These are phyloP conservation scores for Craspedostauros australis DNA, from an alignment of 108 stramenopile species.

Conservation along the genomic window DNA sequence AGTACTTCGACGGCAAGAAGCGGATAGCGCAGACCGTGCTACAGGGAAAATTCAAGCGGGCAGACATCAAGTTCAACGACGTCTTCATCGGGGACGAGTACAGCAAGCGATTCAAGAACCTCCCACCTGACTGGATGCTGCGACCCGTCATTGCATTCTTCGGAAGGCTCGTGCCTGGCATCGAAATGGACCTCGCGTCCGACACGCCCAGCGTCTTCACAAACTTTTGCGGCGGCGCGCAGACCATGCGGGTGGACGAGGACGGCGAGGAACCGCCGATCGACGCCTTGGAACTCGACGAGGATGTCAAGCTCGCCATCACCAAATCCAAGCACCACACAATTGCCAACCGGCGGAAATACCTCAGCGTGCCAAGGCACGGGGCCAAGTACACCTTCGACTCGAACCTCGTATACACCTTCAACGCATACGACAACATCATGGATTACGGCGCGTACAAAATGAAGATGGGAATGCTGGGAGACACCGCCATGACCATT, in stretches of 20 bases:
- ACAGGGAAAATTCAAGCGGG: constrained; percentile 56
- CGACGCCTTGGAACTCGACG: not conserved
- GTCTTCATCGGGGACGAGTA: constrained; percentile 51
- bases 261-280: constrained; percentile 8
- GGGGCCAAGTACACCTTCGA: constrained; percentile 2
- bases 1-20: constrained; percentile 45
- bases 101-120: constrained; percentile 29
- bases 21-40: constrained; percentile 43
- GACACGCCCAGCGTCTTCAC: constrained; percentile 1
- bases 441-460: constrained; percentile 11
- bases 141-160: not conserved
- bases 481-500: no score
- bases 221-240: not conserved
- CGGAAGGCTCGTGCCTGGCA: constrained; percentile 1
- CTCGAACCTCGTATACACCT: constrained; percentile 11
- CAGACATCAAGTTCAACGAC: constrained; percentile 30
- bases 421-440: constrained; percentile 7
- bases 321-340: not conserved
- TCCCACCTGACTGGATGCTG: not conserved
- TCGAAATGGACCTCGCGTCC: not conserved
- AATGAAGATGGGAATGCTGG: not conserved
- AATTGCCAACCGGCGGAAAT: not conserved
- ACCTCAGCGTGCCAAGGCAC: constrained; percentile 1
- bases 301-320: not conserved
- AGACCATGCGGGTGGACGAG: constrained; percentile 3